Evolutionary conservation across 805 yeast species (phyloP).

Genomic region (Candida parachauliodes): DNA sequence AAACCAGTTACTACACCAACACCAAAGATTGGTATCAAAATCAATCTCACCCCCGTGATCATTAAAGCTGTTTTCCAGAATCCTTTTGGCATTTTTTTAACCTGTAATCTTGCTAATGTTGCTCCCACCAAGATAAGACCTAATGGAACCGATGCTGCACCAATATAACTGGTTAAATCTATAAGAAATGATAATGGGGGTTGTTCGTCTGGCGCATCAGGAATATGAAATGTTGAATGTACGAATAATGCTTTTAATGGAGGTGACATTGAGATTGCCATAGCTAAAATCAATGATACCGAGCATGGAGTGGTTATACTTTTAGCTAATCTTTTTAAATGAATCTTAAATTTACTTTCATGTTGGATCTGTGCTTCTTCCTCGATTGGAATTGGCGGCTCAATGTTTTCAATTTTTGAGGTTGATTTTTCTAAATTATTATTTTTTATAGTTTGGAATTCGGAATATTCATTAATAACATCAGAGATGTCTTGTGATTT

Average conservation of each 20-base stretch:
- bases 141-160: conserved; percentile 84
- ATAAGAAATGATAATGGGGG: conserved; percentile 85
- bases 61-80: conserved; percentile 64
- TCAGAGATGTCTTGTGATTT: conserved; percentile 34
- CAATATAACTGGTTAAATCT: conserved; percentile 77
- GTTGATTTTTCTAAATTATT: conserved; percentile 17
- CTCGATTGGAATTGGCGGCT: conserved; percentile 9
- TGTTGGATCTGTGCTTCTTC: conserved; percentile 2
- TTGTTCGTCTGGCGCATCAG: conserved; percentile 74
- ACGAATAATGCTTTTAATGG: conserved; percentile 66
- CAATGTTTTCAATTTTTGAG: conserved; percentile 21
- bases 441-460: conserved; percentile 32
- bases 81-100: conserved; percentile 60
- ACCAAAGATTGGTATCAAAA: conserved; percentile 78
- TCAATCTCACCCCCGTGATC: conserved; percentile 55
- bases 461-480: conserved; percentile 45
- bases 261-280: conserved; percentile 78
- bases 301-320: conserved; percentile 73
- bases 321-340: conserved; percentile 21
- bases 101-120: conserved; percentile 71
- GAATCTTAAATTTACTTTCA: conserved; percentile 6
- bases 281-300: conserved; percentile 58
- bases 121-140: conserved; percentile 84
- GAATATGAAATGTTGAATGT: conserved; percentile 37
- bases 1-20: conserved; percentile 56